Evolutionary conservation across 768 basidiomycete genomes (phyloP).

Genomic region (Suillus subluteus): DNA sequence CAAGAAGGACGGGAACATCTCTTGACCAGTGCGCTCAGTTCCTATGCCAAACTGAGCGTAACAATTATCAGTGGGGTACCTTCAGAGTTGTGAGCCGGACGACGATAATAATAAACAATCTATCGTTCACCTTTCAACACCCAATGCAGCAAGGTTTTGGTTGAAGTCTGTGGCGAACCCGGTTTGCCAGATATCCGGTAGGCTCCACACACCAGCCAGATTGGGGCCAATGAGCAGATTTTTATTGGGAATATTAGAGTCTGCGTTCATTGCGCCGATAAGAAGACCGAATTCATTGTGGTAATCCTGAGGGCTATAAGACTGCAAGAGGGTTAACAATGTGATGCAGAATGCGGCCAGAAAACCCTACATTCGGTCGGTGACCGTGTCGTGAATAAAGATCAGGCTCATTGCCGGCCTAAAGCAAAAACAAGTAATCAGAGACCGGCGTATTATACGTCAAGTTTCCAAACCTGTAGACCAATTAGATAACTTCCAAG

Average conservation of each 20-base stretch:
- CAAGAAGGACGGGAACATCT: constrained; percentile 49
- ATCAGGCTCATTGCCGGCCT: constrained; percentile 82
- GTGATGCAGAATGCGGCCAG: too few relatives aligned
- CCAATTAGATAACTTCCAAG: constrained; percentile 70
- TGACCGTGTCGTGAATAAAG: constrained; percentile 56
- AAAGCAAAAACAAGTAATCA: constrained; percentile 21
- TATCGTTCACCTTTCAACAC: constrained; percentile 55
- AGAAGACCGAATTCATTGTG: constrained; percentile 54
- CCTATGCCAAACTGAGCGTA: constrained; percentile 51
- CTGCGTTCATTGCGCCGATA: constrained; percentile 44
- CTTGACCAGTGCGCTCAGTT: constrained; percentile 43
- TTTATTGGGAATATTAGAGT: constrained; percentile 41
- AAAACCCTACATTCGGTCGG: constrained; percentile 24
- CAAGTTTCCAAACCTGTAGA: constrained; percentile 30
- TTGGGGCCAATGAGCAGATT: constrained; percentile 66
- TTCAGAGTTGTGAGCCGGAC: constrained; percentile 29
- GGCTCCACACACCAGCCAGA: constrained; percentile 58
- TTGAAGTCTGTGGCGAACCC: constrained; percentile 50
- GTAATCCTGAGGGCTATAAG: constrained; percentile 44
- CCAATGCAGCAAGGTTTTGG: constrained; percentile 45
- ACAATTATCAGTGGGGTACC: constrained; percentile 69
- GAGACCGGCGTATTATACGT: neutral
- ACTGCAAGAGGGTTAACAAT: constrained; percentile 22
- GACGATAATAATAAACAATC: neutral
- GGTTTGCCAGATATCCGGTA: constrained; percentile 55